Evolutionary conservation across 345 rosid species (phyloP), one percentile per base, ranked within the genome.

Genomic region (Moringa oleifera): DNA sequence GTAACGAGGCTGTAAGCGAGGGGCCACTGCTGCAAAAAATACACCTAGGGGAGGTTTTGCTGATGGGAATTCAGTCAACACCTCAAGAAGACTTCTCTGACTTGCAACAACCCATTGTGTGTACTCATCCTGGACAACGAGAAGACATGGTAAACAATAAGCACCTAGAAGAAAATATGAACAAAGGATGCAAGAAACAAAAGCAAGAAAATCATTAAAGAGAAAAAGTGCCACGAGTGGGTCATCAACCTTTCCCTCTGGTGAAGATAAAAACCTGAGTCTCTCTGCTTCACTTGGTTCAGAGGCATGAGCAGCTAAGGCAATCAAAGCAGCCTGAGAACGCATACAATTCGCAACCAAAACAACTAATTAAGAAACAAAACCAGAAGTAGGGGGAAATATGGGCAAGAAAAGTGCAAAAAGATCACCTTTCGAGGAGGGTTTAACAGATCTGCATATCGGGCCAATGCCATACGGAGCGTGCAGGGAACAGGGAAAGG

Each of bases 11-110:
- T 83, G 97, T 71, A 93, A 83, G 52, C 82, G 96, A 17, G 98
- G 90, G 55, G 90, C 92, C 31, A 93, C 72, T 57, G 91, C 87
- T 23, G 97, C 98, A 86, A 93, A 88, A 73, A 93, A 90, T 18
- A 93, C 98, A 64, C 98, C 97, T 58, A 93, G 79, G 20, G 98
- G 87, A 21, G 98, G 83, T 78, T 79, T 90, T 64, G 88, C 95
- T 36, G 98, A 88, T 59, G 95, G 90, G 69, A 93, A 93, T 68
- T 81, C 86, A 56, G 84, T 81, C 99, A 94, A 83, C 45, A 94
- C 92, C 80, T 94, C 99, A 68, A 88, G 90, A 59, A 94, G 92
- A 73, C 97, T 94, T 81, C 95, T 90, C 77, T 88, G 97, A 71
- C 79, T 80, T 60, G 85, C 81, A 61, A 81, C 88, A 60, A 94